These are phyloP conservation scores for Aureobasidium vineae DNA, from an alignment of 2,329 filamentous ascomycete species.

Conservation along the genomic window DNA sequence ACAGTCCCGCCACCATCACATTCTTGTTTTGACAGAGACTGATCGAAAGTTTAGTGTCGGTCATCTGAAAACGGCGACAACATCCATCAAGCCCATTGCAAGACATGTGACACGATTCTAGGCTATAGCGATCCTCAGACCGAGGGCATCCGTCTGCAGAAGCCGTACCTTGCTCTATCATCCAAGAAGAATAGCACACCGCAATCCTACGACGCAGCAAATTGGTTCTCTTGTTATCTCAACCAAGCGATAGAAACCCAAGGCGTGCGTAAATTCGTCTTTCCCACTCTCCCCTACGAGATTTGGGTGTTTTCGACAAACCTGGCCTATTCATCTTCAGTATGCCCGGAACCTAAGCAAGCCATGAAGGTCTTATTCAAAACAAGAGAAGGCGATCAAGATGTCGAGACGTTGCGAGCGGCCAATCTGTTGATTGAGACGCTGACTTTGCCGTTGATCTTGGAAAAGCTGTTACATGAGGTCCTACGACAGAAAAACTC, in stretches of 20 bases:
- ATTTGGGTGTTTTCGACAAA: conserved; percentile 63
- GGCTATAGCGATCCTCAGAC: conserved; percentile 45
- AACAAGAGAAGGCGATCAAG: conserved; percentile 38
- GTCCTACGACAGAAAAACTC: conserved; percentile 15
- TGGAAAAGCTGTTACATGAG: conserved; percentile 23
- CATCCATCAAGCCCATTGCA: background rate
- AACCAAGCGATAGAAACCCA: conserved; percentile 56
- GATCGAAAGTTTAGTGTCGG: background rate
- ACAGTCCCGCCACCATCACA: conserved; percentile 27
- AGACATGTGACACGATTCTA: conserved; percentile 29
- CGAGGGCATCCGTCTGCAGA: conserved; percentile 44
- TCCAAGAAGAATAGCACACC: background rate
- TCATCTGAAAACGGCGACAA: background rate
- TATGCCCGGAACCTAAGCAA: conserved; percentile 44
- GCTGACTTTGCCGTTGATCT: conserved; percentile 34
- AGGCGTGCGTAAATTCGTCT: conserved; percentile 57
- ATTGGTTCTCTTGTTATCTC: conserved; percentile 56
- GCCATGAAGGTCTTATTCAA: conserved; percentile 58
- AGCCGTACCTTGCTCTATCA: conserved; percentile 33
- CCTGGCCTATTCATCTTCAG: conserved; percentile 55
- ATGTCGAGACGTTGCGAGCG: conserved; percentile 35
- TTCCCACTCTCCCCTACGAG: conserved; percentile 54
- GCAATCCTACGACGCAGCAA: conserved; percentile 33
- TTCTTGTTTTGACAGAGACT: conserved; percentile 27
- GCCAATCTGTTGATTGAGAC: conserved; percentile 51